Evolutionary conservation across 2,329 filamentous ascomycete genomes (phyloP), one percentile per base, ranked within the genome.

Genomic region (Venturia nashicola): DNA sequence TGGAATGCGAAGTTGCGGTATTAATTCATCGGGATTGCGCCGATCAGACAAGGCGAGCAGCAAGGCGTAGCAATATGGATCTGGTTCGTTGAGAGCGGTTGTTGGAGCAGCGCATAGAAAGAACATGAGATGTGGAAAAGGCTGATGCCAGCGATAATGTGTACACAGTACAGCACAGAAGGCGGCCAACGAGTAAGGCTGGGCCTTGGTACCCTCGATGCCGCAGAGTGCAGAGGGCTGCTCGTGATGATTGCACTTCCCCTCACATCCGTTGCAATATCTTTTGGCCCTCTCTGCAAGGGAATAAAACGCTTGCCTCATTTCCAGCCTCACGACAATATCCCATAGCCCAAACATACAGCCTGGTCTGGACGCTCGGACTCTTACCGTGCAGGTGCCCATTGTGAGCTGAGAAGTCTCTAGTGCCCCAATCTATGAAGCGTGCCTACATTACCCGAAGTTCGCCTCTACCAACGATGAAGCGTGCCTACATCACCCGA

Each of bases 401-500:
- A 34, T 23, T 34, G 32, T 12, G 48, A 34, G 3, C 27, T 27
- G 27, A 27, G 27, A 27, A 27, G 27, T 27, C 27, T 27, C 27
- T 27, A 27, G 27, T 27, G 27, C 27, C 27, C 27, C 27, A 27
- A n/a, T n/a, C n/a, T n/a, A n/a, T n/a, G n/a, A n/a, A n/a, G n/a
- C n/a, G n/a, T n/a, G n/a, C n/a, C n/a, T n/a, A n/a, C n/a, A n/a
- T n/a, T n/a, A n/a, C n/a, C n/a, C n/a, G n/a, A n/a, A 54, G 48
- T 32, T 23, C 48, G 27, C 51, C 51, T 36, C 51, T 11, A 7
- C 32, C 18, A 57, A 5, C 32, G 11, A 57, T 57, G 51, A 57
- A 36, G 27, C 51, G 51, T 57, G 51, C 51, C 51, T 57, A 57
- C 32, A 36, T 57, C 32, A 57, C 51, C 51, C 51, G 51, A 57